These are phyloP conservation scores for Cochlearia excelsa DNA, from an alignment of 345 rosid species.

Conservation along the genomic window DNA sequence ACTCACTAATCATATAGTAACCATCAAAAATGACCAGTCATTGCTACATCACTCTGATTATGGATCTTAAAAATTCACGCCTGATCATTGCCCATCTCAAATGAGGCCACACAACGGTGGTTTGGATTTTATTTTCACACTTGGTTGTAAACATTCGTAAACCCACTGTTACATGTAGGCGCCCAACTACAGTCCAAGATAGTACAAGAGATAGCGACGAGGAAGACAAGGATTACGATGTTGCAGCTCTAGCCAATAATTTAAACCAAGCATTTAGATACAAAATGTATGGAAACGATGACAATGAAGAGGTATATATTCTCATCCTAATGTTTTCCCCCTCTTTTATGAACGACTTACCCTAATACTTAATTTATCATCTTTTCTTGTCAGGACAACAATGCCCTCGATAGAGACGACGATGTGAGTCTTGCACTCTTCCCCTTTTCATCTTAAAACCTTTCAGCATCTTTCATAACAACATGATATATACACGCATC, in stretches of 20 bases:
- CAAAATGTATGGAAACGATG: constrained; percentile 86
- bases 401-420: constrained; percentile 80
- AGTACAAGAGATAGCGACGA: constrained; percentile 97
- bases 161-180: constrained; percentile 49
- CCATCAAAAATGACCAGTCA: constrained; percentile 7
- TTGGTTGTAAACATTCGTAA: constrained; percentile 26
- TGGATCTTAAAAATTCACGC: constrained; percentile 7
- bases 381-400: constrained; percentile 53
- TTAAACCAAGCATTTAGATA: constrained; percentile 91
- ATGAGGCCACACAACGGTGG: background rate
- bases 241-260: constrained; percentile 91
- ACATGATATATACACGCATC: too few relatives aligned
- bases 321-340: background rate
- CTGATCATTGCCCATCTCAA: constrained; percentile 14
- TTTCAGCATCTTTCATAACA: background rate
- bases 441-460: background rate
- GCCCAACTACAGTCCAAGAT: constrained; percentile 94
- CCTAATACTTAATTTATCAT: constrained; percentile 16
- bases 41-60: constrained; percentile 9
- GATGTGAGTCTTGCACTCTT: constrained; percentile 49
- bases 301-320: constrained; percentile 78
- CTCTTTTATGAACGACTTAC: constrained; percentile 5
- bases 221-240: constrained; percentile 93
- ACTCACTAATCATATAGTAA: constrained; percentile 13
- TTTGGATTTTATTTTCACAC: constrained; percentile 13